Percentiles rank a stretch among this genome's conserved stretches.
phyloP scores from a whole-genome alignment of 2,329 filamentous ascomycete genomes.

The Ophiocordyceps australis region DNA sequence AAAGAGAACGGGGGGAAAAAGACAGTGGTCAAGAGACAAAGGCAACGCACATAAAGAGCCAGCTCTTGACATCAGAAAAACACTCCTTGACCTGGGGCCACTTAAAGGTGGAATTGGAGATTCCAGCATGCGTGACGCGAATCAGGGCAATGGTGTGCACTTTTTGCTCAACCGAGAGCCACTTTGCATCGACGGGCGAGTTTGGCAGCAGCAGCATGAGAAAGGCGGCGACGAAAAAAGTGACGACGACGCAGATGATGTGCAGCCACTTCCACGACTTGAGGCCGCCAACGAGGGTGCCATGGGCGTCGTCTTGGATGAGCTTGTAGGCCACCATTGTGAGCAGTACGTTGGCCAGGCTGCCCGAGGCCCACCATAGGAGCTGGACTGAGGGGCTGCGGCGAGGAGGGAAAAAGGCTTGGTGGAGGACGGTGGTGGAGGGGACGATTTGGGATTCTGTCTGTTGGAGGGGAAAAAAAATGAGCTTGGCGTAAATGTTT shows the following conservation, averaged over 20 bases:
- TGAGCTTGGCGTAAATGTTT: no score
- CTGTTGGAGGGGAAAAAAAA: constrained; percentile 4
- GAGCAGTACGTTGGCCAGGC: constrained; percentile 9
- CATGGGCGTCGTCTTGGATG: constrained; percentile 5
- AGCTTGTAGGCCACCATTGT: constrained; percentile 11
- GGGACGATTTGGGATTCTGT: constrained; percentile 10
- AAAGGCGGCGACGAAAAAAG: constrained; percentile 14
- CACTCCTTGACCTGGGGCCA: constrained; percentile 7
- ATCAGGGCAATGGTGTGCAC: constrained; percentile 6
- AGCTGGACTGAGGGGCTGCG: constrained; percentile 11
- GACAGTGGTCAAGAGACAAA: no score
- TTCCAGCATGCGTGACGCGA: constrained; percentile 6
- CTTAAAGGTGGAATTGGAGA: constrained; percentile 7
- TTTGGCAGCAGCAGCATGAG: constrained; percentile 6
- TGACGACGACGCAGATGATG: constrained; percentile 33
- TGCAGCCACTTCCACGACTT: constrained; percentile 29
- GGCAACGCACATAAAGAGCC: constrained; percentile 4
- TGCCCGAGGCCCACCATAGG: constrained; percentile 10
- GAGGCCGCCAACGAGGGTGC: constrained; percentile 4
- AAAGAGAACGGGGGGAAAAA: no score
- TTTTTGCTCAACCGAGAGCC: constrained; percentile 6
- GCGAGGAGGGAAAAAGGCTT: constrained; percentile 10
- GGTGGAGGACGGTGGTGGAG: constrained; percentile 10
- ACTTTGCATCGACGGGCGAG: constrained; percentile 6
- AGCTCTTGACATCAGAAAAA: constrained; percentile 7